These are phyloP conservation scores for Orychophragmus violaceus DNA, from an alignment of 345 rosid species.

Conservation along the genomic window DNA sequence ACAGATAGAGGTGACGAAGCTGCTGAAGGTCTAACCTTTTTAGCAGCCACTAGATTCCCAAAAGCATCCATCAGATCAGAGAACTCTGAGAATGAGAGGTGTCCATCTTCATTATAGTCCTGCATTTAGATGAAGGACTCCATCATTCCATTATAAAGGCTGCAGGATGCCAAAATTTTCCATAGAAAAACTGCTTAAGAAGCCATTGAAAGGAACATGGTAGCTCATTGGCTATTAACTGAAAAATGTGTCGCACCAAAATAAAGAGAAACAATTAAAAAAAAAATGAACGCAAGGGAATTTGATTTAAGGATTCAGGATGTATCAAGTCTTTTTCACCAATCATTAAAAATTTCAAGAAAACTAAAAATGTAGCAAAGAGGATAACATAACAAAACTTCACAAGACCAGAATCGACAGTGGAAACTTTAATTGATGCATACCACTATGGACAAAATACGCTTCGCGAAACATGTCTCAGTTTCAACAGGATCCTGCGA, in stretches of 20 bases:
- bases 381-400: not conserved
- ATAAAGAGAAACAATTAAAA: not conserved
- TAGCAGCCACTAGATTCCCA: constrained; percentile 71
- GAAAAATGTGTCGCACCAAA: not conserved
- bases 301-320: not conserved
- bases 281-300: not conserved
- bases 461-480: constrained; percentile 72
- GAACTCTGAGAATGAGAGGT: constrained; percentile 78
- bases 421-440: not conserved
- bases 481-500: constrained; percentile 89
- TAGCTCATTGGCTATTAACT: not conserved
- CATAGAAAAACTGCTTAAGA: not conserved
- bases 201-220: not conserved
- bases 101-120: constrained; percentile 86
- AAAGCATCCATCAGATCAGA: constrained; percentile 76
- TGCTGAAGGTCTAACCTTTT: constrained; percentile 52
- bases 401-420: not conserved
- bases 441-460: constrained; percentile 88
- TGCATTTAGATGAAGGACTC: constrained; percentile 30
- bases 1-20: constrained; percentile 1
- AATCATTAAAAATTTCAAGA: not conserved
- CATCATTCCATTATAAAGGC: constrained; percentile 14
- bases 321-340: not conserved
- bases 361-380: not conserved
- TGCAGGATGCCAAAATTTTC: not conserved